Base-by-base conservation (phyloP, 805 yeast species). In the Suhomyces sp. region DNA sequence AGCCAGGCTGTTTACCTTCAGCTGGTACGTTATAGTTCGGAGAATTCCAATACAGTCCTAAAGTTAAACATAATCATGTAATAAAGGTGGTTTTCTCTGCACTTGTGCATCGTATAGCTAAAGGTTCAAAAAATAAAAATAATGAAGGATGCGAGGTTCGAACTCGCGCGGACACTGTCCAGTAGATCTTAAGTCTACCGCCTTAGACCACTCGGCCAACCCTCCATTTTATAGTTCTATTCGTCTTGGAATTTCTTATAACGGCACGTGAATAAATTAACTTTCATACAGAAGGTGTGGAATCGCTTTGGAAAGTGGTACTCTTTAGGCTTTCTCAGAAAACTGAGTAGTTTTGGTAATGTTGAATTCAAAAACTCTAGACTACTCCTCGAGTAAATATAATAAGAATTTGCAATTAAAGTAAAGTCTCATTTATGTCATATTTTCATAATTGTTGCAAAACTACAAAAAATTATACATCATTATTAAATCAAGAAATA, bases 181-280 rank as follows among this genome's bases (percentile, higher is more conserved):
- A 71, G 66, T 69, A 67, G 75, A 72, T 70, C 76, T 72, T 72
- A 72, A 72, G 76, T 72, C 76, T 67, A 69, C 75, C 76, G 76
- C 76, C 76, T 71, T 71, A 70, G 75, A 71, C 76, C 75, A 71
- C 76, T 72, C 76, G 76, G 76, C 76, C 76, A 71, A 69, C 76
- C 76, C 74, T 71, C 76, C 76, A 61, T 13, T 49, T 52, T 12
- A 24, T 24, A 24, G 4, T 38, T 1, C 5, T 4, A 15, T 8
- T 13, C 9, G 4, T 10, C 33, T 33, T 33, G 15, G 2, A 3
- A 13, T 33, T 6, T 33, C 1, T n/a, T 33, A 6, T 33, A 6
- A n/a, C 1, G 9, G 12, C 15, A n/a, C 36, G 17, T 33, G 12
- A n/a, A n/a, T 33, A 5, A 1, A 33, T n/a, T 4, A 33, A 4